Evolutionary conservation across 2,329 filamentous ascomycete genomes (phyloP), one percentile per base, ranked within the genome.

Genomic region (Leptographium wingfieldii): DNA sequence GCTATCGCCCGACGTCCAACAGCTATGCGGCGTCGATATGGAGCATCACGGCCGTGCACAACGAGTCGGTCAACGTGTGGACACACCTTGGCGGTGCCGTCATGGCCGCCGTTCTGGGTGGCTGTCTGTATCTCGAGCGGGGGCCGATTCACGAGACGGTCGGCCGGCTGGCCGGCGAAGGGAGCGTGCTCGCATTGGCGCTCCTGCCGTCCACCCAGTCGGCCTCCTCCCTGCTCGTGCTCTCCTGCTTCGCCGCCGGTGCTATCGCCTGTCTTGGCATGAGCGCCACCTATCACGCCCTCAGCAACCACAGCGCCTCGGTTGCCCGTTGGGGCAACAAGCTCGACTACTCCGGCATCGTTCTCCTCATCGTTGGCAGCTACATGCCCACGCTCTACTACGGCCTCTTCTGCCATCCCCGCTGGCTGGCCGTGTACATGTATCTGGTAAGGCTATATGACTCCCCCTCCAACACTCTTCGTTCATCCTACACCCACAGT

Each of bases 291-390:
- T 99, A 85, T 70, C 94, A 99, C 70, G 81, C 88, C 2, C 81
- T 96, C 55, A 84, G 80, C 27, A 96, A 96, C 65, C 94, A 99
- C 72, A 94, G 88, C 22, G 82, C 84, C 46, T 73, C 74, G 1
- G 89, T 96, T 16, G 85, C 87, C 2, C 85, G 82, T 63, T 88
- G 90, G 77, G 92, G 92, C 12, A 97, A 97, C 71, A 90, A 95
- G 71, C 76, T 97, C 60, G 94, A 99, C 70, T 97, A 99, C 70
- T 83, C 92, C 5, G 94, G 94, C 7, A 99, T 99, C 66, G 89
- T 97, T 35, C 83, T 86, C 56, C 76, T 99, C 65, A 97, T 97
- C 61, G 88, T 92, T 65, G 94, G 94, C 7, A 92, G 87, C 70
- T 96, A 92, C 69, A 83, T 97, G 54, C 92, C 94, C 2, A 87